phyloP scores from a whole-genome alignment of 176 grass and related monocot species.

The Eremochloa ophiuroides region DNA sequence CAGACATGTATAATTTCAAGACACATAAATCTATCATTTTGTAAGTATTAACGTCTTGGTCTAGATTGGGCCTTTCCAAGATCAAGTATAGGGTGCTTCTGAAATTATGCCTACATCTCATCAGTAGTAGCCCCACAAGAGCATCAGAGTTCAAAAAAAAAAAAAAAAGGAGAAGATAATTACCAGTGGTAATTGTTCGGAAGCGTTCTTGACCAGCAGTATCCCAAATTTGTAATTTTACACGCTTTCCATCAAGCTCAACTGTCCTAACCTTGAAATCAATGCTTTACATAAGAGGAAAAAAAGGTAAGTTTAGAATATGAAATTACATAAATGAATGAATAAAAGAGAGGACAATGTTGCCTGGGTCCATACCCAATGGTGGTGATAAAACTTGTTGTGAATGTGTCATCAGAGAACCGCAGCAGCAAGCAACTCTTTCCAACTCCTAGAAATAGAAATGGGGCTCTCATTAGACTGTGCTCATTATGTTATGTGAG shows the following conservation, averaged over 20 bases:
- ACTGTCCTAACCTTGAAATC: slow-evolving; percentile 89
- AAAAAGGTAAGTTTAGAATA: not conserved
- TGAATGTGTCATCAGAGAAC: slow-evolving; percentile 66
- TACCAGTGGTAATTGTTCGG: slow-evolving; percentile 88
- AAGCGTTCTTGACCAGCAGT: slow-evolving; percentile 95
- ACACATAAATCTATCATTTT: not conserved
- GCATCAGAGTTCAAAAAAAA: not conserved
- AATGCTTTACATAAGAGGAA: slow-evolving; percentile 48
- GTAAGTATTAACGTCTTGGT: not conserved
- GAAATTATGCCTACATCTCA: not conserved
- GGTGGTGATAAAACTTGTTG: slow-evolving; percentile 68
- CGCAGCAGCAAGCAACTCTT: slow-evolving; percentile 67
- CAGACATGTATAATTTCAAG: not conserved
- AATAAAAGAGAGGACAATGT: not conserved
- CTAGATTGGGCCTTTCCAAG: not conserved
- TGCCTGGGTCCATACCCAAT: slow-evolving; percentile 29
- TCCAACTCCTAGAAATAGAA: slow-evolving; percentile 49
- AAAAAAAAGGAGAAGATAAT: not conserved
- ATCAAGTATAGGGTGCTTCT: not conserved
- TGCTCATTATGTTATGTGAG: not conserved
- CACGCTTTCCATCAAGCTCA: slow-evolving; percentile 84
- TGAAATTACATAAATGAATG: slow-evolving; percentile 6
- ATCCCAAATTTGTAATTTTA: slow-evolving; percentile 93
- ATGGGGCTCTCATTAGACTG: slow-evolving; percentile 5
- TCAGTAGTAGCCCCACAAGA: not conserved